Base-by-base conservation (phyloP, 305 asterid species). In the Rubia peregrina region DNA sequence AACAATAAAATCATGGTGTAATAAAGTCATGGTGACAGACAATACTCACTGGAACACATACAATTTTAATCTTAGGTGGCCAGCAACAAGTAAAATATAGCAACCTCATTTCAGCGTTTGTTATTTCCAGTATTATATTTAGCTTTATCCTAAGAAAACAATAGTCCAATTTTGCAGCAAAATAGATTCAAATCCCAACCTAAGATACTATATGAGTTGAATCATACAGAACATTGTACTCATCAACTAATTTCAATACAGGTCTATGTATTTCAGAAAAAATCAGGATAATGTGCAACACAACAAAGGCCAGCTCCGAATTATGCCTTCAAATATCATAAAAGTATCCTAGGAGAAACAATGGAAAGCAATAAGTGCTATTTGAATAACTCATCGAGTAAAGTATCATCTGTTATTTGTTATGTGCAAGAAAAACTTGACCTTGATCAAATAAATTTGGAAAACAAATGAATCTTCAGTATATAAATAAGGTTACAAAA, bases 281-380 rank as follows among this genome's bases (percentile, higher is more conserved):
- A 75, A 7, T 68, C 78, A 0, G 83, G 85, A 67, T 81, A 73
- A 79, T 93, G 97, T 77, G 89, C 77, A 90, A 93, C 83, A 90
- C 97, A 43, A 94, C 92, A 7, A 80, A 84, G 91, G 98, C 71
- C 83, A 70, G 83, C 73, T 60, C 38, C 65, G 46, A 65, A n/a
- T 48, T n/a, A 33, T 53, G 1, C n/a, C 64, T 19, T 33, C 2
- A 51, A 48, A 48, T 14, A 3, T 3, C 41, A 24, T 8, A 26
- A 24, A 51, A 14, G 19, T 36, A 51, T 33, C 33, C 7, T 36
- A 49, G 24, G 36, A n/a, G n/a, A 55, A 65, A 43, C 19, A 65
- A 11, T 65, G 56, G 44, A 21, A 48, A 5, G 6, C 59, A 12
- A 41, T 5, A 48, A 30, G 19, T 26, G 43, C 41, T 57, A 9